Evolutionary conservation across 2,329 filamentous ascomycete genomes (phyloP), one percentile per base, ranked within the genome.

Genomic region (Fusarium torulosum): DNA sequence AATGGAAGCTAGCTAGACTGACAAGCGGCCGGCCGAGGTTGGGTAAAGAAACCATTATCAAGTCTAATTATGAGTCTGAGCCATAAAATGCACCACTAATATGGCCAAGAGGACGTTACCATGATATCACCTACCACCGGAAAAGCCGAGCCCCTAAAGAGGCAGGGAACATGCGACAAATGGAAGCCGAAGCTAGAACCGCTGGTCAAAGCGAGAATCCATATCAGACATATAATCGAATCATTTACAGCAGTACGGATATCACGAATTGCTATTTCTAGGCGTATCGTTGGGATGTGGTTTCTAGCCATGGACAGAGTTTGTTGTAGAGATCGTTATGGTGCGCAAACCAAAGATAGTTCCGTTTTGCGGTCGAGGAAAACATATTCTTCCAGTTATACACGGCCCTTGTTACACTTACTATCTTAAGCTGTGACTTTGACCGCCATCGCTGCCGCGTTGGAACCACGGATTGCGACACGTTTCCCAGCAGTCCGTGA

Each of bases 401-500:
- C 50, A 44, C 44, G 29, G 23, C 21, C 31, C 31, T 31, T 31
- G 44, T 50, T 21, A 15, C 37, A 51, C 45, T 50, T 37, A 6
- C 45, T 47, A 38, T 44, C 25, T 19, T 20, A 53, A 50, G 33
- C 54, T 47, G 38, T 27, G 21, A 25, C 42, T 50, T 21, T 47
- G 33, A 13, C 33, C 53, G 40, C n/a, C 55, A 37, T 56, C 46
- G 50, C 53, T 66, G 60, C 65, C 51, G 46, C 37, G 53, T 38
- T 42, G 43, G 29, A 53, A 50, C 38, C 40, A 42, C 40, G 35
- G 23, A 23, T 23, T 59, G 53, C 46, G 13, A 53, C 33, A 63
- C 59, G 60, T 53, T 64, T 25, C 53, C 17, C 53, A 21, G 54
- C 60, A 58, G 51, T 44, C 40, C 50, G 44, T 31, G 59, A 63